A percentile compares a stretch with the other conserved stretches of the same genome.
phyloP scores from a whole-genome alignment of 129 eudicot species.

The Ambrosia trifida region DNA sequence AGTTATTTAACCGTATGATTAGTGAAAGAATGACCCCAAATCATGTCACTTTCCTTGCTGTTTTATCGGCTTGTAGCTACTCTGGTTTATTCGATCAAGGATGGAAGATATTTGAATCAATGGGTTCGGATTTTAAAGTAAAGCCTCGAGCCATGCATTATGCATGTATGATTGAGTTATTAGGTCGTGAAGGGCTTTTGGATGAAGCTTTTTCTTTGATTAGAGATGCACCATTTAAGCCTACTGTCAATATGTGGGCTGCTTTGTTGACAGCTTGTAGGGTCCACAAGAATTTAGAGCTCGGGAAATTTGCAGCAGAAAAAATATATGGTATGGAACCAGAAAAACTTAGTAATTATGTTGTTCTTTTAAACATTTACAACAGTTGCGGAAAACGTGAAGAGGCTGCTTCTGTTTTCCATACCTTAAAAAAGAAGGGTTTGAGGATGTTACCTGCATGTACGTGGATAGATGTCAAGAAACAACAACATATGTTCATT shows the following conservation, averaged over 20 bases:
- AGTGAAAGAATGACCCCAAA: conserved; percentile 59
- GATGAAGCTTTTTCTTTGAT: conserved; percentile 85
- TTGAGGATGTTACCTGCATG: conserved; percentile 63
- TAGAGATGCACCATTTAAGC: conserved; percentile 65
- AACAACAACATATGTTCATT: conserved; percentile 52
- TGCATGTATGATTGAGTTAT: conserved; percentile 81
- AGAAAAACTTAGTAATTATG: conserved; percentile 72
- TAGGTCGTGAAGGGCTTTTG: conserved; percentile 81
- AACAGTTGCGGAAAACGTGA: conserved; percentile 51
- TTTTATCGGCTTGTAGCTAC: conserved; percentile 81
- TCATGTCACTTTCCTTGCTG: conserved; percentile 88
- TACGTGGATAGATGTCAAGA: conserved; percentile 90
- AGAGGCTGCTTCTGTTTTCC: conserved; percentile 72
- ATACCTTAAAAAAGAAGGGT: conserved; percentile 63
- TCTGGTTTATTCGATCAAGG: conserved; percentile 73
- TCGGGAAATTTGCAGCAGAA: conserved; percentile 86
- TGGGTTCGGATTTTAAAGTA: conserved; percentile 59
- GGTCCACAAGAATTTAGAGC: conserved; percentile 63
- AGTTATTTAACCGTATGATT: conserved; percentile 62
- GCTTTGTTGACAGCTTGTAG: conserved; percentile 92
- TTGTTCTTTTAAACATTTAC: conserved; percentile 71
- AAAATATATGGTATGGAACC: conserved; percentile 76
- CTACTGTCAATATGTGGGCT: conserved; percentile 94
- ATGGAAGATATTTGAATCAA: conserved; percentile 72
- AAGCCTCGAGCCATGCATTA: conserved; percentile 91